Percentiles rank a stretch among this genome's conserved stretches.
Evolutionary conservation across 352 stramenopile species (phyloP).

Genomic region (Phytophthora rubi): DNA sequence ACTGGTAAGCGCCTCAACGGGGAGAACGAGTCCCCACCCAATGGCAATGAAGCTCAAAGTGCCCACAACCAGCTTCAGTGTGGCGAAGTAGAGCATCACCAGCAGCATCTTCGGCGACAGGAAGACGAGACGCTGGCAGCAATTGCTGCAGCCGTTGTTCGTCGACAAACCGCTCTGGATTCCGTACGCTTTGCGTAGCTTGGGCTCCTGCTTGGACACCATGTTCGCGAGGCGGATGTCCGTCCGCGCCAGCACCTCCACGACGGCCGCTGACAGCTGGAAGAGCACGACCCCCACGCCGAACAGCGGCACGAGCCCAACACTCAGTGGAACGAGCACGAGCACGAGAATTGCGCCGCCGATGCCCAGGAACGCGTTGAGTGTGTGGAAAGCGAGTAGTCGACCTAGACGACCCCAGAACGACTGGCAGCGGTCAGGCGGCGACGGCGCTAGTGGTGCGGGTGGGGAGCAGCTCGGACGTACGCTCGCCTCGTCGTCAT

Average conservation of each 20-base stretch:
- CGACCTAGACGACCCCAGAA: slow-evolving; percentile 4
- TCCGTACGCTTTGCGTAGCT: slow-evolving; percentile 26
- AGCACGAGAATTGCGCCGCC: slow-evolving; percentile 34
- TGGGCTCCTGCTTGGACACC: slow-evolving; percentile 9
- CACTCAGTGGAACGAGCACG: slow-evolving; percentile 32
- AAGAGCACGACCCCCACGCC: slow-evolving; percentile 35
- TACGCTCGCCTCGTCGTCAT: slow-evolving; percentile 2
- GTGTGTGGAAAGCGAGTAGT: slow-evolving; percentile 34
- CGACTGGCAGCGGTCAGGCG: not conserved
- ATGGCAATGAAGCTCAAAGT: slow-evolving; percentile 41
- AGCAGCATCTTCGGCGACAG: slow-evolving; percentile 37
- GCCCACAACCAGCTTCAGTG: slow-evolving; percentile 49
- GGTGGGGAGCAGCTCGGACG: not conserved
- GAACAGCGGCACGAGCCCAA: slow-evolving; percentile 35
- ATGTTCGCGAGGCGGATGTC: slow-evolving; percentile 41
- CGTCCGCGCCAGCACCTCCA: slow-evolving; percentile 20
- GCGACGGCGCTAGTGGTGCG: slow-evolving; percentile 3
- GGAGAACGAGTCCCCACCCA: slow-evolving; percentile 32
- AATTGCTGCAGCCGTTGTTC: slow-evolving; percentile 25
- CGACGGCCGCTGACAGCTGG: slow-evolving; percentile 35
- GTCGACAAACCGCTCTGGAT: slow-evolving; percentile 38
- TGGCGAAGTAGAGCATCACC: slow-evolving; percentile 53
- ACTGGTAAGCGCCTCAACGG: slow-evolving; percentile 41
- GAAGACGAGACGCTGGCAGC: slow-evolving; percentile 26
- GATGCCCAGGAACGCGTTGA: slow-evolving; percentile 34